Percentiles rank a stretch among this genome's conserved stretches.
Evolutionary conservation across 352 stramenopile genomes (phyloP).

Genomic region (Phytopythium cucurbitacearum): DNA sequence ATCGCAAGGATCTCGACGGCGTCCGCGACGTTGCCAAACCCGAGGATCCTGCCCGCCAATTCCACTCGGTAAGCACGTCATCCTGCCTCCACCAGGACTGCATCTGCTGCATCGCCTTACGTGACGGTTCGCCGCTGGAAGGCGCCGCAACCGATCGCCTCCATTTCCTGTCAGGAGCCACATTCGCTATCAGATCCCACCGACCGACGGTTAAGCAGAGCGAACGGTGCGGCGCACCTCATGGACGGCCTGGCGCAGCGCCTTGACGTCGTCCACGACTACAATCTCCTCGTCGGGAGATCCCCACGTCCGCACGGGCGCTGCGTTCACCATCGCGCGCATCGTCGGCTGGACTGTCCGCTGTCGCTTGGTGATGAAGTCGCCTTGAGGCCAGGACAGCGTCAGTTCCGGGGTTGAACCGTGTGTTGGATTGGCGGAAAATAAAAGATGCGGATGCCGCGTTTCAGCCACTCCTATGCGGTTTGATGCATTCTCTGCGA

Average conservation of each 20-base stretch:
- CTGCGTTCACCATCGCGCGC: conserved; percentile 8
- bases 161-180: conserved; percentile 47
- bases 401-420: too few relatives aligned
- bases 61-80: neutral
- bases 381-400: neutral
- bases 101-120: conserved; percentile 22
- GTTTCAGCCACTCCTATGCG: too few relatives aligned
- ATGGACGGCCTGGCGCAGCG: conserved; percentile 60
- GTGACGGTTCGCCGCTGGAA: conserved; percentile 67
- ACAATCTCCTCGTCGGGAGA: conserved; percentile 15
- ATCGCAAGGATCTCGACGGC: conserved; percentile 89
- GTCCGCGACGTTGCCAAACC: conserved; percentile 84
- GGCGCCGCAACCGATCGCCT: conserved; percentile 64
- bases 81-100: conserved; percentile 6
- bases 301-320: conserved; percentile 20
- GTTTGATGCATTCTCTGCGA: too few relatives aligned
- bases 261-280: conserved; percentile 55
- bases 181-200: neutral
- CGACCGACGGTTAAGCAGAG: neutral
- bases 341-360: neutral
- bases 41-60: conserved; percentile 43
- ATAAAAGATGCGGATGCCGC: too few relatives aligned
- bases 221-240: conserved; percentile 19
- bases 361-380: neutral
- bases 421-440: too few relatives aligned